These are phyloP conservation scores for Deuterostichococcus epilithicus DNA, from an alignment of 139 green algal species.

Conservation along the genomic window DNA sequence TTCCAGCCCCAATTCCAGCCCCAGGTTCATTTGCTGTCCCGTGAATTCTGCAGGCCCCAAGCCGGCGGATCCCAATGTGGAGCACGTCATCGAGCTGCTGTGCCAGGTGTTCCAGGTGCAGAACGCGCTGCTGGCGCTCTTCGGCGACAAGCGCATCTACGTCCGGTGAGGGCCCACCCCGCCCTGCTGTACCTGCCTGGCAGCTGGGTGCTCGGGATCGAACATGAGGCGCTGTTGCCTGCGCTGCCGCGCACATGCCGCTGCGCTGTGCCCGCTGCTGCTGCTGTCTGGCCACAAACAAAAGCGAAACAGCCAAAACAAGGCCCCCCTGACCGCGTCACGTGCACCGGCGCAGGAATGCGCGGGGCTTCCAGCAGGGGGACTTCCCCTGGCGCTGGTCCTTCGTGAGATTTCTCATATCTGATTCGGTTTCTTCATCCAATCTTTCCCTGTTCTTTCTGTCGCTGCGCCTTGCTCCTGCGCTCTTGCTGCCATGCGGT, in stretches of 20 bases:
- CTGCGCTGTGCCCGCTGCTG: no score
- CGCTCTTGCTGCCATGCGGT: no score
- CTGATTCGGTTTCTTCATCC: no score
- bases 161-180: neutral
- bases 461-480: no score
- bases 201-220: no score
- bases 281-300: no score
- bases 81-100: slow-evolving; percentile 6
- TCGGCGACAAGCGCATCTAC: slow-evolving; percentile 2
- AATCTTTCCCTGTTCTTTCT: neutral
- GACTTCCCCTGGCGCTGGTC: slow-evolving; percentile 7
- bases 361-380: neutral
- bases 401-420: neutral
- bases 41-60: neutral
- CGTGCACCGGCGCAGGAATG: neutral
- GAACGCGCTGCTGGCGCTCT: neutral
- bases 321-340: no score
- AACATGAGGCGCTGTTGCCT: no score
- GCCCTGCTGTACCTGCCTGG: no score
- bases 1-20: neutral
- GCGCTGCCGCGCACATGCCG: no score
- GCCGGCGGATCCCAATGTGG: neutral
- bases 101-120: neutral
- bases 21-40: no score
- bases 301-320: no score